Evolutionary conservation across 768 basidiomycete genomes (phyloP).

Genomic region (Rhodocollybia butyracea): DNA sequence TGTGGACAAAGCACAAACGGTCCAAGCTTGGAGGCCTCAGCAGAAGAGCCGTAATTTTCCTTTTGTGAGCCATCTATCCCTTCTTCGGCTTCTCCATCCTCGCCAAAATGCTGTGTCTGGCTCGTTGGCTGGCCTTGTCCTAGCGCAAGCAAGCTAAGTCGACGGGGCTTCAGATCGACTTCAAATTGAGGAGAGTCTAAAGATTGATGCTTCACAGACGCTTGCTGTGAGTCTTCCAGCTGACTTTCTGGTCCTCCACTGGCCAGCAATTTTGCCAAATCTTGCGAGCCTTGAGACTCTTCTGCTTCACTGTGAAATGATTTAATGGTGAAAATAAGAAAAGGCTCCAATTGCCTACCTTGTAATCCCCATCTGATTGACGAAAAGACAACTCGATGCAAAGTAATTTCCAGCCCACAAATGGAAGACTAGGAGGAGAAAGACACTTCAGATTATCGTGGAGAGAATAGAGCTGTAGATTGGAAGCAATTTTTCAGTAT

Average conservation of each 20-base stretch:
- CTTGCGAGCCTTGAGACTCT: slow-evolving; percentile 54
- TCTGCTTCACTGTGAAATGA: slow-evolving; percentile 36
- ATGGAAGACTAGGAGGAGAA: too few species aligned
- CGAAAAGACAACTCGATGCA: too few species aligned
- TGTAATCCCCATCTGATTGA: too few species aligned
- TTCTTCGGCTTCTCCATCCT: slow-evolving; percentile 17
- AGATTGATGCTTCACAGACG: background rate
- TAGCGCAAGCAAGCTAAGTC: slow-evolving; percentile 58
- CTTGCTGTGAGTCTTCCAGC: background rate
- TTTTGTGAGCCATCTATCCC: slow-evolving; percentile 46
- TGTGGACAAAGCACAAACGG: background rate
- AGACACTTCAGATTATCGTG: slow-evolving; percentile 1
- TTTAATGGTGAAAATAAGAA: too few species aligned
- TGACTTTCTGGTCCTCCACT: slow-evolving; percentile 3
- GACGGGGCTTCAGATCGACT: slow-evolving; percentile 28
- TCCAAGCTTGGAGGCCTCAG: background rate
- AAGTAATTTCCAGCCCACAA: background rate
- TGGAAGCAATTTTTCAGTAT: background rate
- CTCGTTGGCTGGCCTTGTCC: slow-evolving; percentile 34
- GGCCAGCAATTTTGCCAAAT: slow-evolving; percentile 45
- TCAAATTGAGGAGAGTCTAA: slow-evolving; percentile 24
- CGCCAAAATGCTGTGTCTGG: slow-evolving; percentile 40
- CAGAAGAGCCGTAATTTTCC: slow-evolving; percentile 36
- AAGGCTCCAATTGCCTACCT: too few species aligned
- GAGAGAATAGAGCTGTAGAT: background rate